phyloP scores from a whole-genome alignment of 495 filamentous ascomycete genomes.

The Penicillium malachiteum region DNA sequence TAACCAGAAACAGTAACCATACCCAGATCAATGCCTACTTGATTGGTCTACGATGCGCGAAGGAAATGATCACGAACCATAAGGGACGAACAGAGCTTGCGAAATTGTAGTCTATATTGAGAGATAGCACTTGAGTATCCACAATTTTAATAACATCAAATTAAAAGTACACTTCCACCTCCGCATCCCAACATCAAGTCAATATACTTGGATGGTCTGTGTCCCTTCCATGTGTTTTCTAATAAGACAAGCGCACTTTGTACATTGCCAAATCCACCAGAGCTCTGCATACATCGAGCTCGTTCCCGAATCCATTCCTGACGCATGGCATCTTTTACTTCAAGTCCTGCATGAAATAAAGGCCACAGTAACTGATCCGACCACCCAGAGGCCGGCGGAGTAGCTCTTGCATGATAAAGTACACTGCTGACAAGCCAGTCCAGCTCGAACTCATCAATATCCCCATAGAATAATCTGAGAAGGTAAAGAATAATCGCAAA shows the following conservation, averaged over 20 bases:
- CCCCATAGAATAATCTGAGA: background rate
- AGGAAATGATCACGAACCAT: background rate
- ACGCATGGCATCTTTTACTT: background rate
- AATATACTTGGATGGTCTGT: conserved; percentile 3
- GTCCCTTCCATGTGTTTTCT: conserved; percentile 4
- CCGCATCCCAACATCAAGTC: conserved; percentile 8
- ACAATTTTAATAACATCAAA: background rate
- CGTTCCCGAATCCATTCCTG: conserved; percentile 7
- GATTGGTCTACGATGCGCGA: conserved; percentile 1
- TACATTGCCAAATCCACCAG: conserved; percentile 10
- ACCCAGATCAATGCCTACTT: conserved; percentile 5
- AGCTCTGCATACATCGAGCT: conserved; percentile 5
- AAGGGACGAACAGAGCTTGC: background rate
- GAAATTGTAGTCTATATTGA: background rate
- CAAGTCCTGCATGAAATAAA: background rate
- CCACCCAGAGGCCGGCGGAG: conserved; percentile 1
- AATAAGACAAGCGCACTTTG: conserved; percentile 9
- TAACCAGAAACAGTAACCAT: conserved; percentile 3
- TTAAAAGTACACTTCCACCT: conserved; percentile 1
- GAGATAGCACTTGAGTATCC: too few relatives aligned
- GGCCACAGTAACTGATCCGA: conserved; percentile 4
- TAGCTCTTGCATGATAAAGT: conserved; percentile 1
- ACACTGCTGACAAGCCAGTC: conserved; percentile 4
- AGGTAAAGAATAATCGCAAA: conserved; percentile 4
- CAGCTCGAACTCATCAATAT: conserved; percentile 1